Percentiles rank a stretch among this genome's conserved stretches.
These are phyloP conservation scores for Colletotrichum eleusines DNA, from an alignment of 2,329 filamentous ascomycete species.

Conservation along the genomic window DNA sequence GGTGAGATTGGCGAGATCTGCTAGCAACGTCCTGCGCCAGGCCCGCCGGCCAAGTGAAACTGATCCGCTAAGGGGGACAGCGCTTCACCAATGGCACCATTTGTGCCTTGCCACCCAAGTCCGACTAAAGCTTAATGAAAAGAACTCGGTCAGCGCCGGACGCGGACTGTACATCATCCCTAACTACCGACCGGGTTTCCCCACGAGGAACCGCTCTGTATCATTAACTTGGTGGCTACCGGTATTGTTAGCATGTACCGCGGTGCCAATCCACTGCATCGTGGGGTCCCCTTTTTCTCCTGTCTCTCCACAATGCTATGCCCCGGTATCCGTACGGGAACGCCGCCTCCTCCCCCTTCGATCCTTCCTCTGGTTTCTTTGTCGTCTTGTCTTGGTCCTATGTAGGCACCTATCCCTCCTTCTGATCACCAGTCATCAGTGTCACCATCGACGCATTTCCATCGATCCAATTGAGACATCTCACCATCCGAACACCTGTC, in stretches of 20 bases:
- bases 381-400: background rate
- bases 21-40: background rate
- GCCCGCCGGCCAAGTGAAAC: background rate
- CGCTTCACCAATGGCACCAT: no score
- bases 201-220: no score
- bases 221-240: no score
- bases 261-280: conserved; percentile 29
- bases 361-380: background rate
- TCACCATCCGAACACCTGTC: conserved; percentile 16
- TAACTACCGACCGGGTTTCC: no score
- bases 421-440: background rate
- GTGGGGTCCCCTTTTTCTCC: conserved; percentile 1
- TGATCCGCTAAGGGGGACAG: background rate
- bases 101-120: no score
- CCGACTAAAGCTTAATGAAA: conserved; percentile 21
- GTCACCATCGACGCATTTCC: background rate
- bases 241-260: conserved; percentile 11
- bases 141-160: conserved; percentile 11
- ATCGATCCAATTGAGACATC: background rate
- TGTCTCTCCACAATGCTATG: conserved; percentile 2
- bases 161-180: background rate
- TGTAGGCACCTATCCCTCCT: conserved; percentile 2
- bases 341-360: no score
- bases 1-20: background rate
- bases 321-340: background rate